These are phyloP conservation scores for Salix dunnii DNA, from an alignment of 345 rosid genomes.

Conservation along the genomic window DNA sequence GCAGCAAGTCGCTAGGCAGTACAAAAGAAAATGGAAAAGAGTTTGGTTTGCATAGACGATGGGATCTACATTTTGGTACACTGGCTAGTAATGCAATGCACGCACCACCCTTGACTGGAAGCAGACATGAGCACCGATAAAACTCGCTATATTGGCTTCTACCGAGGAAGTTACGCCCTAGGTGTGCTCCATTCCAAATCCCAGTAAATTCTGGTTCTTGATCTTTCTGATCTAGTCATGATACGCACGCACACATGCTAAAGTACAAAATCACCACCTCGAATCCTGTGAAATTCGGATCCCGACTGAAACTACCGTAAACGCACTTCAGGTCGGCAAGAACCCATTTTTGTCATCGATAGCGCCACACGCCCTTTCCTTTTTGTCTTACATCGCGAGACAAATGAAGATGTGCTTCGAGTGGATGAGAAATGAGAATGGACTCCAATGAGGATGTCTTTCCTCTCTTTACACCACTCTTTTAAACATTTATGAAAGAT, in stretches of 20 bases:
- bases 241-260: neutral
- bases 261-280: neutral
- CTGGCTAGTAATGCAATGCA: neutral
- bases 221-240: neutral
- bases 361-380: neutral
- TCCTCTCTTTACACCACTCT: neutral
- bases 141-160: neutral
- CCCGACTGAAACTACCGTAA: neutral
- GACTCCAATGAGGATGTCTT: neutral
- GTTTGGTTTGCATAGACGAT: neutral
- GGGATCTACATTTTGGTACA: neutral
- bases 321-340: neutral
- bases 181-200: neutral
- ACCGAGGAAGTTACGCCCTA: neutral
- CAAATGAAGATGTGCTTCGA: conserved; percentile 5
- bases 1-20: neutral
- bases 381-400: conserved; percentile 2
- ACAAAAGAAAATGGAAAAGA: neutral
- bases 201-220: neutral
- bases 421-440: neutral
- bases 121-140: neutral
- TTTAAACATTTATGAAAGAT: neutral
- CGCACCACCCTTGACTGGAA: neutral
- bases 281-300: neutral
- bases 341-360: neutral